Base-by-base conservation (phyloP, 176 grass and related monocot genomes). In the Paspalum vaginatum region DNA sequence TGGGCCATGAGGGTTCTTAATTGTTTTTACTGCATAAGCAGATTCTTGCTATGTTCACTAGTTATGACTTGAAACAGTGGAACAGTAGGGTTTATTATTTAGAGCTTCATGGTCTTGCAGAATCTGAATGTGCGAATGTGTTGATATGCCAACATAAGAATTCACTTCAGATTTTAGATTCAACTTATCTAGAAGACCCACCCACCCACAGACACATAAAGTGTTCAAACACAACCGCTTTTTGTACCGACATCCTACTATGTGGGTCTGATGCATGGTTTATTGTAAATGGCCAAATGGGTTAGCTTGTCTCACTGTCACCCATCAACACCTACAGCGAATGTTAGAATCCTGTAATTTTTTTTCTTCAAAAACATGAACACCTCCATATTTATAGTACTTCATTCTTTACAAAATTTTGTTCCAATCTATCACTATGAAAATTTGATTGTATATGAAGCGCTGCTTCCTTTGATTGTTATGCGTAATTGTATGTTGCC, bases 81-180 rank as follows among this genome's bases (percentile, higher is more conserved):
- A 79, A 61, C n/a, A 18, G 12, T 56, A 67, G 64, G 15, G 0
- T 74, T 67, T 79, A 11, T 24, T 69, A 61, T 39, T 26, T 38
- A 38, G 24, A 68, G 21, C 22, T 53, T 75, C 51, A 32, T 18
- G 75, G 47, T 69, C 9, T 79, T 14, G 78, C 60, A 50, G 40
- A 65, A 43, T 46, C 42, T 84, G 53, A 55, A 7, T 82, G 60
- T n/a, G 44, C 15, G 2, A 15, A 70, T 50, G 11, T 16, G 18
- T 59, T 2, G 4, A 27, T 18, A 41, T 82, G 8, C 72, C 52
- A 59, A 8, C 44, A 62, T 11, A 81, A 81, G 32, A 47, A 24
- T 72, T n/a, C 15, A 39, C 60, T n/a, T 83, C 20, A 79, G 56
- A 65, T 76, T n/a, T 58, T 70, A 51, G 46, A 22, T 25, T 59